A percentile compares a stretch with the other conserved stretches of the same genome.
These are phyloP conservation scores for Cryptomeria japonica DNA, from an alignment of 75 land plant genomes.

Conservation along the genomic window DNA sequence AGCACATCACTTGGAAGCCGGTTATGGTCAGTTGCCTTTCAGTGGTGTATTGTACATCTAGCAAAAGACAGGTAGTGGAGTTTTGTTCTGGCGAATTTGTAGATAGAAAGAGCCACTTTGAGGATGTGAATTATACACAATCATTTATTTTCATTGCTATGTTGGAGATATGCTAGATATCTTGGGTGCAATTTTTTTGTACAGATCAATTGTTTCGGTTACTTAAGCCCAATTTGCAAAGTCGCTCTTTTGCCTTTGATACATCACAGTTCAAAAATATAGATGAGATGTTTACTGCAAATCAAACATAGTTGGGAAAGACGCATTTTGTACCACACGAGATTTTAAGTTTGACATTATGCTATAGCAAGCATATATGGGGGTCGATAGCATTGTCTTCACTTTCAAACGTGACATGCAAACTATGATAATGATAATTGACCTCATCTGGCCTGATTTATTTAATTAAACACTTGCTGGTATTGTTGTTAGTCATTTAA, in stretches of 20 bases:
- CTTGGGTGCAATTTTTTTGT: not conserved
- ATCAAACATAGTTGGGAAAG: not conserved
- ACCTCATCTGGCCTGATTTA: not conserved
- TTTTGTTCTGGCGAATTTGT: constrained; percentile 1
- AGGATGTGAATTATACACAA: not conserved
- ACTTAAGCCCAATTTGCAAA: not conserved
- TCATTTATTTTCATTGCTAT: not conserved
- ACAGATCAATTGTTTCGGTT: not conserved
- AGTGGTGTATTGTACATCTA: not conserved
- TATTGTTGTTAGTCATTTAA: not conserved
- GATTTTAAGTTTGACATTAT: not conserved
- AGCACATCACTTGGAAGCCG: not conserved
- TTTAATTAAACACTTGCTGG: not conserved
- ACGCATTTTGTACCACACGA: not conserved
- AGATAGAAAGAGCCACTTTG: not conserved
- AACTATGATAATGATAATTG: not conserved
- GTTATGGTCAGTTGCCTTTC: not conserved
- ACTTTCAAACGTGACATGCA: not conserved
- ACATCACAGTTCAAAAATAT: not conserved
- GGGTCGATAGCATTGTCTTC: not conserved
- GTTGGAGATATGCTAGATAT: not conserved
- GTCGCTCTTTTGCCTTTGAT: not conserved
- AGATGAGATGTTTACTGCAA: not conserved
- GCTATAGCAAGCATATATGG: not conserved
- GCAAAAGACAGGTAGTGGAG: not conserved